Base-by-base conservation (phyloP, 1,139 yeast species). In the Martiniozyma asiatica region DNA sequence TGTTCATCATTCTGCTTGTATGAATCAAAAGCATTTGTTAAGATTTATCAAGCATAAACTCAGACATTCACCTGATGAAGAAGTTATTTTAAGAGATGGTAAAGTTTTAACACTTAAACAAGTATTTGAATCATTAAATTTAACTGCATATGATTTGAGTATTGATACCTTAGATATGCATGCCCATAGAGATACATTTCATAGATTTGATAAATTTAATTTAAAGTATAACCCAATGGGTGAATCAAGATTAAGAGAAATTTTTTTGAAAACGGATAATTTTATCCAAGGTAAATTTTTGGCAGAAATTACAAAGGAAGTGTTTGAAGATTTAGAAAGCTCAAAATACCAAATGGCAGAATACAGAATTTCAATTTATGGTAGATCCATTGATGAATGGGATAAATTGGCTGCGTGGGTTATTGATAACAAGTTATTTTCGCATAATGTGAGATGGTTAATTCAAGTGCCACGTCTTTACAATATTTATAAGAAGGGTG, bases 131-230 rank as follows among this genome's bases (percentile, higher is more conserved):
- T 85, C 97, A 23, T 67, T 92, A 52, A 76, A 84, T 34, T 64
- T 92, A 39, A 77, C 94, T 0, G 97, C 96, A 1, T 92, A 92
- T 51, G 98, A 92, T 51, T 63, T 92, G 39, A 80, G 94, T 35
- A 89, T 92, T 47, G 99, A 92, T 49, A 89, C 98, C 1, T 68
- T 92, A 43, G 98, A 92, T 56, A 92, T 92, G 99, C 99, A 92
- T 56, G 96, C 99, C 3, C 98, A 92, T 54, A 82, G 89, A 39
- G 98, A 92, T 51, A 79, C 97, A 0, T 92, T 92, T 68, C 98
- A 92, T 56, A 69, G 98, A 47, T 92, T 92, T 51, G 99, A 92
- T 58, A 92, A 92, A 58, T 92, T 92, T 65, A 92, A 92, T 54
- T 66, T 92, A 58, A 92, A 92, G 56, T 92, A 92, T 60, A 92